Conservation (phyloP, 2,329 filamentous ascomycete genomes). For the Penicillium sp. region DNA sequence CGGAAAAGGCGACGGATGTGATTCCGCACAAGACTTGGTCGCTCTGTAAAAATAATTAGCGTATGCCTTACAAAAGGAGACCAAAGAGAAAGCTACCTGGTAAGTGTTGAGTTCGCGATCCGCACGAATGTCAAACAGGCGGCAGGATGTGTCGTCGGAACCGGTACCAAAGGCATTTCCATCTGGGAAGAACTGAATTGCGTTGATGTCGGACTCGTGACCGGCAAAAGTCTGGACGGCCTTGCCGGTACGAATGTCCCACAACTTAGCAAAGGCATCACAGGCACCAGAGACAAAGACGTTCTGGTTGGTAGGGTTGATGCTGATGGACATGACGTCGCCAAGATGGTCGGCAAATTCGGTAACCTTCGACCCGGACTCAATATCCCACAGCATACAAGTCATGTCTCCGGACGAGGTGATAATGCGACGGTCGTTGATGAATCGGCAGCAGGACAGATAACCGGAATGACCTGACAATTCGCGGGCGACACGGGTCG, state of each 20-base stretch:
- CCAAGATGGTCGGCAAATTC: constrained; percentile 98
- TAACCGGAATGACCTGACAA: constrained; percentile 96
- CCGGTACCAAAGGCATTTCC: constrained; percentile 98
- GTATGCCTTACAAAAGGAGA: neutral
- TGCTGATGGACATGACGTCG: constrained; percentile 99
- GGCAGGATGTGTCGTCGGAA: constrained; percentile 94
- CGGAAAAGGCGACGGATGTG: constrained; percentile 95
- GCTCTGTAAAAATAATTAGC: constrained; percentile 57
- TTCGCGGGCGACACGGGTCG: constrained; percentile 90
- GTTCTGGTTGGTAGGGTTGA: constrained; percentile 98
- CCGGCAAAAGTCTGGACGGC: constrained; percentile 98
- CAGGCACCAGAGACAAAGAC: constrained; percentile 99
- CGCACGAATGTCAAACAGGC: constrained; percentile 94
- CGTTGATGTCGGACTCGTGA: constrained; percentile 98
- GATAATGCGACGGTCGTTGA: constrained; percentile 95
- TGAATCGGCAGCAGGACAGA: constrained; percentile 96
- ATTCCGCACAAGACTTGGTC: constrained; percentile 97
- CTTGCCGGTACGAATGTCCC: constrained; percentile 98
- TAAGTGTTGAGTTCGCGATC: constrained; percentile 74
- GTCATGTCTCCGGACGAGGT: constrained; percentile 99
- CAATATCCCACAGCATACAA: constrained; percentile 99
- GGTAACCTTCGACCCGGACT: constrained; percentile 93
- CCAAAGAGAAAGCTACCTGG: constrained; percentile 47
- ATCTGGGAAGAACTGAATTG: constrained; percentile 98
- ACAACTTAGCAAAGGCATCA: constrained; percentile 96